Evolutionary conservation across 169 alveolate species (phyloP), one percentile per base, ranked within the genome.

Genomic region (Cryptosporidium baileyi): DNA sequence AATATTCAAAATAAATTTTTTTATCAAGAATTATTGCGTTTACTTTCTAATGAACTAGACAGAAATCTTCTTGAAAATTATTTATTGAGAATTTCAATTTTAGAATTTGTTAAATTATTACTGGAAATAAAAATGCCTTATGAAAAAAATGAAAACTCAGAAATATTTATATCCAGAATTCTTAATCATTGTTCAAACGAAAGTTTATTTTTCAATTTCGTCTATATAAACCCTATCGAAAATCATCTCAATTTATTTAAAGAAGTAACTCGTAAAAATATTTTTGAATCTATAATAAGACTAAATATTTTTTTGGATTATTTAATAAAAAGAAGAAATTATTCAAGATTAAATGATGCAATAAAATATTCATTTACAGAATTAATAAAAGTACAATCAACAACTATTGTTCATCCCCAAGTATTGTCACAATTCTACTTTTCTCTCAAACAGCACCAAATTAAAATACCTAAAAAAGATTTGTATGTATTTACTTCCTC

Each of bases 391-490:
- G 19, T 26, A 47, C 3, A 47, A 47, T n/a, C 9, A 41, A 41
- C 8, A n/a, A 1, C 0, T 9, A 28, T 43, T 13, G 47, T 44
- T 65, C 81, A 65, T 47, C 81, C 81, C 4, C 43, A 65, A 44
- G 38, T 65, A 24, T n/a, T 65, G 19, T 34, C 13, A 32, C 63
- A 65, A 24, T 65, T 65, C 44, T 65, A 65, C 30, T 47, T 47
- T 3, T 28, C 61, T 24, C 28, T 65, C 13, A 45, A 17, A 11
- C 63, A 65, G 0, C 43, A 15, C 54, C 11, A 28, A 28, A 13
- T 13, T 0, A 2, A 2, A 28, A 19, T 28, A 11, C 49, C 81
- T 28, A 47, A 65, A 24, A 13, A 1, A 13, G 22, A 40, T 41
- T 5, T 34, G n/a, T 24, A 3, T 9, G 13, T 8, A 57, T 47